phyloP scores from a whole-genome alignment of 176 grass and related monocot genomes.

The bread wheat (Triticum aestivum) region DNA sequence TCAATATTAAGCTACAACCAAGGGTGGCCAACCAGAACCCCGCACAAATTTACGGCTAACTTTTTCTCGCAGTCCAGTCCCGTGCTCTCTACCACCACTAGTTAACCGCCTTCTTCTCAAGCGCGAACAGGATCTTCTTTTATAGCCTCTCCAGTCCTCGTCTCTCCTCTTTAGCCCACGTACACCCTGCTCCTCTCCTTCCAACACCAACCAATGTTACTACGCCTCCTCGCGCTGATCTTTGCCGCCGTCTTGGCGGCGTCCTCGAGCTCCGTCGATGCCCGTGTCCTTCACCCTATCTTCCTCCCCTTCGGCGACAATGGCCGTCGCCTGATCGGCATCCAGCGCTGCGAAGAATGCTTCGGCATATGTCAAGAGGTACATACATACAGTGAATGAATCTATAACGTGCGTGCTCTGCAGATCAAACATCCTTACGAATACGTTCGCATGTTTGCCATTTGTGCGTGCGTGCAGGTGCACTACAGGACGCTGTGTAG shows the following conservation, averaged over 20 bases:
- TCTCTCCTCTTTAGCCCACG: constrained; percentile 18
- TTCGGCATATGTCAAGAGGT: constrained; percentile 44
- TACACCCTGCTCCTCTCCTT: not conserved
- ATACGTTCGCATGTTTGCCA: not conserved
- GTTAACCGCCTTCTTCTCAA: constrained; percentile 6
- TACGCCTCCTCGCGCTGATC: constrained; percentile 5
- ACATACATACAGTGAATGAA: not conserved
- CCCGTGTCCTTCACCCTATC: constrained; percentile 29
- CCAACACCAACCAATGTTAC: constrained; percentile 27
- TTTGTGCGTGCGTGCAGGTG: constrained; percentile 1
- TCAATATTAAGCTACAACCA: constrained; percentile 37
- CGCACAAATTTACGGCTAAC: constrained; percentile 26
- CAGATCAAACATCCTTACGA: not conserved
- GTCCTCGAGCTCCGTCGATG: constrained; percentile 6
- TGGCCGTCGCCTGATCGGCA: constrained; percentile 25
- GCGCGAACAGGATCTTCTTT: not conserved
- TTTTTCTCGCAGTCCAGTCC: constrained; percentile 21
- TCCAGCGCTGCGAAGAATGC: not conserved
- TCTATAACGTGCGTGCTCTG: not conserved
- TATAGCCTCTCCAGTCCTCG: constrained; percentile 6
- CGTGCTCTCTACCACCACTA: constrained; percentile 18
- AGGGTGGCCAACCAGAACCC: constrained; percentile 22
- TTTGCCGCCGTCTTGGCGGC: constrained; percentile 32
- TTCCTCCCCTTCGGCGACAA: not conserved
- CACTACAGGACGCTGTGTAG: constrained; percentile 50